These are phyloP conservation scores for Sporothrix pallida DNA, from an alignment of 2,329 filamentous ascomycete species.

Conservation along the genomic window DNA sequence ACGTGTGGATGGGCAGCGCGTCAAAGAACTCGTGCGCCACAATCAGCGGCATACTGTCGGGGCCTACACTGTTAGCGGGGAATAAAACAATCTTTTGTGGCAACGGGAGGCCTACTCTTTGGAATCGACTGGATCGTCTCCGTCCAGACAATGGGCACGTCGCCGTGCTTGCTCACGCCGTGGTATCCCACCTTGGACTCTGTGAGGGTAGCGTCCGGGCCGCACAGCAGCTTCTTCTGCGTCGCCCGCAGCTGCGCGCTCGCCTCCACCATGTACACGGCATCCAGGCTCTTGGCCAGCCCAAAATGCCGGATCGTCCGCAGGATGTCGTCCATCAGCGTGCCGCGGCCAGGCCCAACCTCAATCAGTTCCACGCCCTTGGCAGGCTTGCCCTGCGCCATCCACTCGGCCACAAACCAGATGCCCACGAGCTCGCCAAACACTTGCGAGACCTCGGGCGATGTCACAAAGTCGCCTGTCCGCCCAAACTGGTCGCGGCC, in stretches of 20 bases:
- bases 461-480: slow-evolving; percentile 94
- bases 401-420: slow-evolving; percentile 97
- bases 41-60: slow-evolving; percentile 83
- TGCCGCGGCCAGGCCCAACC: slow-evolving; percentile 90
- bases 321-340: slow-evolving; percentile 95
- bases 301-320: slow-evolving; percentile 85
- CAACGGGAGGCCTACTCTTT: slow-evolving; percentile 55
- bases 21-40: slow-evolving; percentile 99
- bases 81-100: slow-evolving; percentile 4
- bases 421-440: slow-evolving; percentile 94
- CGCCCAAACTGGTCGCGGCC: slow-evolving; percentile 87
- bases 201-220: slow-evolving; percentile 67
- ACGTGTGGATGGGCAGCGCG: slow-evolving; percentile 92
- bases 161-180: slow-evolving; percentile 76
- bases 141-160: slow-evolving; percentile 82
- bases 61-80: slow-evolving; percentile 50
- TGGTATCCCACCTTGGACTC: slow-evolving; percentile 76
- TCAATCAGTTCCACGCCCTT: slow-evolving; percentile 96
- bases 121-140: slow-evolving; percentile 87
- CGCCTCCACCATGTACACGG: slow-evolving; percentile 95
- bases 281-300: slow-evolving; percentile 77
- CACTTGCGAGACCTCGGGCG: slow-evolving; percentile 94
- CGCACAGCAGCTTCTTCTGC: slow-evolving; percentile 84
- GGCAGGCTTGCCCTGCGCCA: slow-evolving; percentile 78
- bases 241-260: slow-evolving; percentile 76